phyloP scores from a whole-genome alignment of 139 green algal genomes.

The Chlamydomonas asymmetrica region DNA sequence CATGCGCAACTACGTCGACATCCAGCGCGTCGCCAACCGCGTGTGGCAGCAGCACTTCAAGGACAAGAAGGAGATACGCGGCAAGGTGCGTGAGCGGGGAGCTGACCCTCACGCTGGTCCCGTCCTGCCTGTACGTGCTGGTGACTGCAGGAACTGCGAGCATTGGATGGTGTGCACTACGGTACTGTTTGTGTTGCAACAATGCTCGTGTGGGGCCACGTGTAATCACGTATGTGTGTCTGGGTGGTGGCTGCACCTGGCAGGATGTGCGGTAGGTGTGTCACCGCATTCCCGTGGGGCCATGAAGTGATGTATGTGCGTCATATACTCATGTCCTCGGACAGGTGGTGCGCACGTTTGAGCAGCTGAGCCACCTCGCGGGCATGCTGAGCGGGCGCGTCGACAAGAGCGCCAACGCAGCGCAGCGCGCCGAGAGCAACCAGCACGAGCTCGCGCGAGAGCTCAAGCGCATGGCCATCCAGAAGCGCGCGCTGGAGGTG shows the following conservation, averaged over 20 bases:
- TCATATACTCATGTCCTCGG: neutral
- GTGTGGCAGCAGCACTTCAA: slow-evolving; percentile 48
- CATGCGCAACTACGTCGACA: slow-evolving; percentile 22
- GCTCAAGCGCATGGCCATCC: slow-evolving; percentile 23
- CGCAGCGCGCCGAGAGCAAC: neutral
- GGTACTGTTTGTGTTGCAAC: too few species aligned
- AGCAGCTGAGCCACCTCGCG: slow-evolving; percentile 37
- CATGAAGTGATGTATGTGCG: neutral
- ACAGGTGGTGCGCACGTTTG: slow-evolving; percentile 43
- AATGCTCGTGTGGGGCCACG: too few species aligned
- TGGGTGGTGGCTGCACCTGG: too few species aligned
- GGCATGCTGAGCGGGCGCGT: slow-evolving; percentile 29
- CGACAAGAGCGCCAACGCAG: slow-evolving; percentile 4
- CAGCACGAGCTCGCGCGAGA: slow-evolving; percentile 18
- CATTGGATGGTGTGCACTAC: too few species aligned
- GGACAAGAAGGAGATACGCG: slow-evolving; percentile 28
- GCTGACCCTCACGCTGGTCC: too few species aligned
- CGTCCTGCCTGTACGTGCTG: too few species aligned
- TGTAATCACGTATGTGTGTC: too few species aligned
- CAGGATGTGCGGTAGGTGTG: too few species aligned
- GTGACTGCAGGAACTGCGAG: too few species aligned
- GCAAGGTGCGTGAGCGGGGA: slow-evolving; percentile 11
- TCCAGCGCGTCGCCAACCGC: slow-evolving; percentile 47
- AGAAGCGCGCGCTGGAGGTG: slow-evolving; percentile 37
- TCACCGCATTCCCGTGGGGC: too few species aligned